phyloP scores from a whole-genome alignment of 345 rosid genomes.

The Corymbia maculata region DNA sequence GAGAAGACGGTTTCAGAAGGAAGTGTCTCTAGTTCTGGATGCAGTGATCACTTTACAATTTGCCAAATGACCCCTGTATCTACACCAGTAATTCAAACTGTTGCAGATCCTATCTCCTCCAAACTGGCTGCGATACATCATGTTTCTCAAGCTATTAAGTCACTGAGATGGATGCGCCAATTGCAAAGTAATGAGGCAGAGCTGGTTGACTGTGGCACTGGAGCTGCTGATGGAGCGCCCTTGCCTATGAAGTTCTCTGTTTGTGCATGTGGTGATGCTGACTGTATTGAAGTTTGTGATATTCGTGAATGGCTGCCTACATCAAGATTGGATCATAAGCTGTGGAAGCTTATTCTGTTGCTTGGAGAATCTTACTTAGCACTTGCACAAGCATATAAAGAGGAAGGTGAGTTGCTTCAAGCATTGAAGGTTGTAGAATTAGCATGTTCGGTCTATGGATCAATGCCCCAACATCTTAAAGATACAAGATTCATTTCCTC shows the following conservation, averaged over 20 bases:
- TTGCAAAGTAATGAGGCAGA: conserved; percentile 47
- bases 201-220: conserved; percentile 11
- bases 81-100: conserved; percentile 35
- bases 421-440: conserved; percentile 73
- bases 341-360: conserved; percentile 95
- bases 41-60: conserved; percentile 26
- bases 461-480: conserved; percentile 82
- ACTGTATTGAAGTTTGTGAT: conserved; percentile 96
- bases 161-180: conserved; percentile 88
- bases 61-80: conserved; percentile 23
- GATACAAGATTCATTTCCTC: conserved; percentile 66
- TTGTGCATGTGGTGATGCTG: conserved; percentile 93
- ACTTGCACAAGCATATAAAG: conserved; percentile 78
- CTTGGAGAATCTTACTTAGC: conserved; percentile 95
- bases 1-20: conserved; percentile 13
- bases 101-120: conserved; percentile 56
- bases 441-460: conserved; percentile 81
- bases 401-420: conserved; percentile 73
- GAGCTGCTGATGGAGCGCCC: conserved; percentile 19
- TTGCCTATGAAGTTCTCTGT: conserved; percentile 39
- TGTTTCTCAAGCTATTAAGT: conserved; percentile 95
- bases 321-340: conserved; percentile 66
- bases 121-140: conserved; percentile 85
- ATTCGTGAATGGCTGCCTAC: conserved; percentile 92
- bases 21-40: conserved; percentile 2